These are phyloP conservation scores for Thraustochytrium striatum DNA, from an alignment of 352 stramenopile genomes.

Conservation along the genomic window DNA sequence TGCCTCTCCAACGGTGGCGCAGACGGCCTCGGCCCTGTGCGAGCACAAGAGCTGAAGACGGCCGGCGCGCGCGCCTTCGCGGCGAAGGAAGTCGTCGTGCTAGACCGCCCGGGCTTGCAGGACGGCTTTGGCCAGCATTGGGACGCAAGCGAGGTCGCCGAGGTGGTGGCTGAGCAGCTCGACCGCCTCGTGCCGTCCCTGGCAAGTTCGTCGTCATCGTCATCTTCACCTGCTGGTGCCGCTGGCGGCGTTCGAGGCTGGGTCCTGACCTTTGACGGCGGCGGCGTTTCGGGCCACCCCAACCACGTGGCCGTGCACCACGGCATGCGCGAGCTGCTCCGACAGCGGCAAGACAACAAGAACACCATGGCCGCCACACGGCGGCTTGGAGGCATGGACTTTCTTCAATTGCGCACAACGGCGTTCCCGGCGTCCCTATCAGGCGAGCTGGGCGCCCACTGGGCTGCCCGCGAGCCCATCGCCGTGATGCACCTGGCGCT, in stretches of 20 bases:
- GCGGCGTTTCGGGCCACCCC: constrained; percentile 83
- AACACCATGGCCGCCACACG: too few relatives aligned
- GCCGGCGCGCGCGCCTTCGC: constrained; percentile 63
- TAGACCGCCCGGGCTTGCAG: constrained; percentile 74
- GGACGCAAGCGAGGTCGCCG: constrained; percentile 64
- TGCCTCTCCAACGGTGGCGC: constrained; percentile 76
- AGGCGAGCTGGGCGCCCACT: too few relatives aligned
- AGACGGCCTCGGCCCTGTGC: constrained; percentile 74
- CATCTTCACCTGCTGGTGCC: too few relatives aligned
- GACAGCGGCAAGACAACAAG: too few relatives aligned
- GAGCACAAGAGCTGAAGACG: constrained; percentile 71
- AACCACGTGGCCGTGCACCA: constrained; percentile 81
- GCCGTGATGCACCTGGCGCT: too few relatives aligned
- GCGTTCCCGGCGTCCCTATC: too few relatives aligned
- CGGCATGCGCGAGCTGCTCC: constrained; percentile 58
- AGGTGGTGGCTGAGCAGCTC: constrained; percentile 63
- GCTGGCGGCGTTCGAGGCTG: too few relatives aligned
- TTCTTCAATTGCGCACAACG: too few relatives aligned
- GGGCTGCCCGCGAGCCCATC: too few relatives aligned
- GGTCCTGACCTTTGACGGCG: constrained; percentile 88
- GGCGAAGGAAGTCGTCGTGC: constrained; percentile 60
- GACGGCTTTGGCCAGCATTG: constrained; percentile 75
- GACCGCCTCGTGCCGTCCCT: constrained; percentile 52
- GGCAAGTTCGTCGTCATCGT: constrained; percentile 18
- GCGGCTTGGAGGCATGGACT: too few relatives aligned